Conservation (phyloP, 352 stramenopile genomes). For the Blastocystis sp. region DNA sequence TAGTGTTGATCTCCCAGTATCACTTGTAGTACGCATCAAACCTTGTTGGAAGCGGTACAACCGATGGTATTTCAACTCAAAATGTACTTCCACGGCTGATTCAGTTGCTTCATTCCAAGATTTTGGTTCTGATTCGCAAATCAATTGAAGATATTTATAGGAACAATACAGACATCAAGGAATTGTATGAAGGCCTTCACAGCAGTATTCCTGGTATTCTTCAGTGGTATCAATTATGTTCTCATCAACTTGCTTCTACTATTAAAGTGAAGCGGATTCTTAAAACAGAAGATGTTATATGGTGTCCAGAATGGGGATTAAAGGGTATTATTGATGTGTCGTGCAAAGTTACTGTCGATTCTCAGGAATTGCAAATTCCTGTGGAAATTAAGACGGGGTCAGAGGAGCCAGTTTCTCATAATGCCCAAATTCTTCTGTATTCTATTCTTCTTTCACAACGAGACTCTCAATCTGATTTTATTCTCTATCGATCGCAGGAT, state of each 20-base stretch:
- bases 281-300: conserved; percentile 18
- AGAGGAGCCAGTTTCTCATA: conserved; percentile 55
- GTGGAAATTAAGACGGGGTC: conserved; percentile 58
- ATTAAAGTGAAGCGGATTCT: background rate
- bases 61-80: background rate
- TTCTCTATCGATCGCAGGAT: background rate
- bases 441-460: background rate
- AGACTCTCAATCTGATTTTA: background rate
- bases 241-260: background rate
- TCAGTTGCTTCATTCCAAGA: conserved; percentile 8
- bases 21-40: background rate
- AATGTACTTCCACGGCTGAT: background rate
- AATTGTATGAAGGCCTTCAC: conserved; percentile 40
- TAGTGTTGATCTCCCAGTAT: background rate
- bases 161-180: background rate
- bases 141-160: background rate
- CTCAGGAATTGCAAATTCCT: background rate
- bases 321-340: conserved; percentile 63
- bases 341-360: background rate
- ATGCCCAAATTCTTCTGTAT: conserved; percentile 30
- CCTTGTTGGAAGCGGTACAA: background rate
- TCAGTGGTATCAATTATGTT: background rate
- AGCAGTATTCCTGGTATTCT: conserved; percentile 40
- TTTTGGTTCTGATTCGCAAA: background rate
- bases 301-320: conserved; percentile 50